Evolutionary conservation across 192 early-diverging fungal genomes (phyloP), one percentile per base, ranked within the genome.

Genomic region (Obelidium mucronatum): DNA sequence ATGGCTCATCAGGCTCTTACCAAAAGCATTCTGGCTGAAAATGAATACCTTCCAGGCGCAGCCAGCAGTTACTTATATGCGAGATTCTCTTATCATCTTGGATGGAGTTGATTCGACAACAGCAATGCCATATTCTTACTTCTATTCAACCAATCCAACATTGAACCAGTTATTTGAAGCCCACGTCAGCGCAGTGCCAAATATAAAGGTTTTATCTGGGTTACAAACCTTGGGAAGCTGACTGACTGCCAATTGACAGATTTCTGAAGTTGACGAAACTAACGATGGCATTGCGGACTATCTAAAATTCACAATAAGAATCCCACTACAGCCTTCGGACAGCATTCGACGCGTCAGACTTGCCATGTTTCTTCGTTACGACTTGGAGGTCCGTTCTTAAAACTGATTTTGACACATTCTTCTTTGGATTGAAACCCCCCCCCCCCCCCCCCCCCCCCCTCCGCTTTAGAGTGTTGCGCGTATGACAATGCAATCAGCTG

Each of bases 11-110:
- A 1, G 31, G 13, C 66, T 39, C 42, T 2, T 56, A 15, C 33
- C 48, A 34, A 53, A 30, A 84, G 83, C 80, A 42, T 81, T 84
- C 75, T 82, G 80, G 80, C 40, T 79, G 17, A 82, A 82, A 63
- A 40, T 44, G 40, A 69, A 69, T 37, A 66, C 78, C 30, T 82
- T 82, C 60, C 15, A 35, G n/a, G 71, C 76, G 36, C 83, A 82
- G 68, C 83, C 83, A 4, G 66, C 71, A 6, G 76, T 84, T 22
- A 53, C 56, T 22, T 84, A 76, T 48, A 76, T 67, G 51, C 54
- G 80, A 33, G 53, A 76, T 4, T 15, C 78, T 4, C 24, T 82
- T 5, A 28, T 82, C 6, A 28, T 80, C 6, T 40, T 81, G 56
- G 78, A 82, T 54, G 83, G 80, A 19, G 30, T 40, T 17, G 52